A percentile compares a stretch with the other conserved stretches of the same genome.
These are phyloP conservation scores for Aspergillus cavernicola DNA, from an alignment of 495 filamentous ascomycete species.

Conservation along the genomic window DNA sequence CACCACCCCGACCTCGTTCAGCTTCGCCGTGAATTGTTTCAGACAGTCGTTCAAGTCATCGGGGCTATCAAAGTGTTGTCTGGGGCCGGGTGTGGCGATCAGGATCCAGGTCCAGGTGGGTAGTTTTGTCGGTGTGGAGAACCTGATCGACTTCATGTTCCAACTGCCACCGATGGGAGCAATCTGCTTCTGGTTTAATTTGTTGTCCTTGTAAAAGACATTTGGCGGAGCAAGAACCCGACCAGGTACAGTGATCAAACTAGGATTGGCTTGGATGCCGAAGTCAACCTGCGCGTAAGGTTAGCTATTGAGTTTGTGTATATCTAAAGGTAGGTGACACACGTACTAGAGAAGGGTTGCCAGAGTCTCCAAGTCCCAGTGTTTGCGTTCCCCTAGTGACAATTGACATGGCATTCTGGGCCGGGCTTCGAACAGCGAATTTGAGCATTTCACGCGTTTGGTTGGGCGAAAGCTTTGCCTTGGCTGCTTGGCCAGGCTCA, in stretches of 20 bases:
- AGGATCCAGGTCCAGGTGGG: slow-evolving; percentile 37
- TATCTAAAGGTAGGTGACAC: background rate
- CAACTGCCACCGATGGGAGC: slow-evolving; percentile 39
- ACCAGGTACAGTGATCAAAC: slow-evolving; percentile 61
- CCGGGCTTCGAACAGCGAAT: slow-evolving; percentile 65
- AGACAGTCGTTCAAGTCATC: slow-evolving; percentile 14
- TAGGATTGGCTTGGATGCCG: slow-evolving; percentile 48
- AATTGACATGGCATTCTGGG: slow-evolving; percentile 64
- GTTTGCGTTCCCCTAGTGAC: slow-evolving; percentile 48
- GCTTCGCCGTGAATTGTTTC: slow-evolving; percentile 16
- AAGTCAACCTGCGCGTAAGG: slow-evolving; percentile 39
- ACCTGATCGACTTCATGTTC: slow-evolving; percentile 52
- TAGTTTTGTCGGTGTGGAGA: slow-evolving; percentile 33
- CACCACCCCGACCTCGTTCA: slow-evolving; percentile 30
- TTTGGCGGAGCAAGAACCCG: slow-evolving; percentile 56
- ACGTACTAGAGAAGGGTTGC: slow-evolving; percentile 14
- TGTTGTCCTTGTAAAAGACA: slow-evolving; percentile 46
- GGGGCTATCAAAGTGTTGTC: slow-evolving; percentile 4
- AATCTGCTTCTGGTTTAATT: slow-evolving; percentile 22
- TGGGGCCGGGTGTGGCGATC: slow-evolving; percentile 12
- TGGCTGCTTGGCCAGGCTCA: slow-evolving; percentile 60
- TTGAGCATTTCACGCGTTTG: slow-evolving; percentile 63
- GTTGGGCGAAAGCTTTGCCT: slow-evolving; percentile 44
- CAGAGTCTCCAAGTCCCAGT: slow-evolving; percentile 34
- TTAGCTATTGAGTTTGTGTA: background rate